These are phyloP conservation scores for Pythium scleroteichum DNA, from an alignment of 352 stramenopile genomes.

Conservation along the genomic window DNA sequence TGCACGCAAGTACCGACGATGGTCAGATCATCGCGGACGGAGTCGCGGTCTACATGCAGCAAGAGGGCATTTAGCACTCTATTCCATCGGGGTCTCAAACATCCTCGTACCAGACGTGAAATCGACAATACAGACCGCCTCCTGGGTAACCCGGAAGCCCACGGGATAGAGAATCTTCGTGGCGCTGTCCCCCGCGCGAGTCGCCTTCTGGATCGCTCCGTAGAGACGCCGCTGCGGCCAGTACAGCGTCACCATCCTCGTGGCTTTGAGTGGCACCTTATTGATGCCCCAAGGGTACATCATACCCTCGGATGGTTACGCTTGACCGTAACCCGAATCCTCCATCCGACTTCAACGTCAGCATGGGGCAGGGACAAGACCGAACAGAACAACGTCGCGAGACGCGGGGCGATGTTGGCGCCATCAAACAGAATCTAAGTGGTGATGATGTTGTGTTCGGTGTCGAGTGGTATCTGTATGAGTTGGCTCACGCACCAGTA, in stretches of 20 bases:
- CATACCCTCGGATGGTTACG: background rate
- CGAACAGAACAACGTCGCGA: no score
- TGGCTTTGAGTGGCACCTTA: no score
- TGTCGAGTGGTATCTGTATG: no score
- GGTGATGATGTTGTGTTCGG: no score
- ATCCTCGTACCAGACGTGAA: slow-evolving; percentile 9
- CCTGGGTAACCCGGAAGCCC: background rate
- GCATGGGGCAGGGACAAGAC: no score
- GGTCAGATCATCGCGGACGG: background rate
- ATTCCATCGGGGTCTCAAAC: background rate
- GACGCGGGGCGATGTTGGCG: no score
- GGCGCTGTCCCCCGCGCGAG: background rate
- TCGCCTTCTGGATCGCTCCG: background rate
- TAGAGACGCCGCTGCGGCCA: slow-evolving; percentile 37
- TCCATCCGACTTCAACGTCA: background rate
- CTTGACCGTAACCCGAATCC: background rate
- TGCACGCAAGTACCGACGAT: no score
- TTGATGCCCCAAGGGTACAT: no score
- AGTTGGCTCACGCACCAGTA: no score
- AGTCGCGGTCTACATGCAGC: background rate
- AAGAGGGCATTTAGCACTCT: background rate
- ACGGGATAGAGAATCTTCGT: background rate
- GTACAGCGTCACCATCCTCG: slow-evolving; percentile 28
- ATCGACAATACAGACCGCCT: slow-evolving; percentile 15
- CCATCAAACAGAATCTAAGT: no score